Base-by-base conservation (phyloP, 1,284 basidiomycete genomes). In the Crucibulum parvulum region DNA sequence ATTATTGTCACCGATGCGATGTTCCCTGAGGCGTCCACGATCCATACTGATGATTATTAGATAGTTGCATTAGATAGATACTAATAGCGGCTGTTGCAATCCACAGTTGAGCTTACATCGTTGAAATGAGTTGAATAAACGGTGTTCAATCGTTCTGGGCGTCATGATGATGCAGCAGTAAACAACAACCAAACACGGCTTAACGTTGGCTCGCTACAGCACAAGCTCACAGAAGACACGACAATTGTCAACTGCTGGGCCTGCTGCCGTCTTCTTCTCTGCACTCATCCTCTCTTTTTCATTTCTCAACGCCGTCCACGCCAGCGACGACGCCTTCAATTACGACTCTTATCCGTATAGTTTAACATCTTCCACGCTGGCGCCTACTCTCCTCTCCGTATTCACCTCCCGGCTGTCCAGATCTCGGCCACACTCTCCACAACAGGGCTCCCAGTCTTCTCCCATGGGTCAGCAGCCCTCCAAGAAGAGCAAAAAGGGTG, bases 391-490 rank as follows among this genome's bases (percentile, higher is more conserved):
- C 56, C 81, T 93, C 72, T 89, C 90, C 71, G 88, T 87, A 55
- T 84, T 93, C 64, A 84, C 90, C 63, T 87, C 86, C 66, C 82
- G 89, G 75, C 81, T 91, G 63, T 83, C 86, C 68, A 89, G 84
- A 84, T 85, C 87, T 66, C 83, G 91, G 77, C 82, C 87, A 50
- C 86, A 88, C 72, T 91, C 90, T 60, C 87, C 89, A 51, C 85
- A 86, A 68, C 75, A 81, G 69, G 75, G 76, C 59, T 64, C 74
- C 24, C 68, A 70, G 59, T 72, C 75, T 35, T 64, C 80, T 70
- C 78, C 75, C 72, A 92, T 92, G 89, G 90, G 91, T 77, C 91
- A 92, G 74, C 87, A 90, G 76, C 85, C 87, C 69, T 92, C 91
- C 66, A 92, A 90, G 84, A 91, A 88, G 82, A 78, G 84, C 66